A percentile compares a stretch with the other conserved stretches of the same genome.
phyloP scores from a whole-genome alignment of 2,329 filamentous ascomycete genomes.

The Nemania bipapillata region DNA sequence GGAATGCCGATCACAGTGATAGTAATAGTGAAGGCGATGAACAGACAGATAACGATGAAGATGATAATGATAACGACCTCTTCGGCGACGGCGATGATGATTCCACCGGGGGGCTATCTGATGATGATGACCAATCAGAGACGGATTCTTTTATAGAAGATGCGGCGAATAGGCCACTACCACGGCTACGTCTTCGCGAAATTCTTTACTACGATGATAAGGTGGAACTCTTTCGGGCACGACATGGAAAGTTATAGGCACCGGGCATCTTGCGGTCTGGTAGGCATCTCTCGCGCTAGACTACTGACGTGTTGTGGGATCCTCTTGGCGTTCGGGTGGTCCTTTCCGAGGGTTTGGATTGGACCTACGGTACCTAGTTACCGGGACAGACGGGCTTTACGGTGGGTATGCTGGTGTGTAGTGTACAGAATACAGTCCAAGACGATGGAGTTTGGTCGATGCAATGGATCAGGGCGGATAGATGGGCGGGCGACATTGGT shows the following conservation, averaged over 20 bases:
- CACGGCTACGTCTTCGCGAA: conserved; percentile 73
- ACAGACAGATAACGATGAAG: conserved; percentile 57
- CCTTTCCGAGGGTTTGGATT: conserved; percentile 19
- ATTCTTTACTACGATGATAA: conserved; percentile 88
- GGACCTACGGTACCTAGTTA: conserved; percentile 18
- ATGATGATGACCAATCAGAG: conserved; percentile 63
- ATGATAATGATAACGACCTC: conserved; percentile 55
- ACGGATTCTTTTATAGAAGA: conserved; percentile 64
- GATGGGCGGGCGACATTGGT: background rate
- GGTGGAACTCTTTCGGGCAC: conserved; percentile 80
- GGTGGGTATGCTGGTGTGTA: background rate
- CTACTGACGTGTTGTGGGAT: conserved; percentile 34
- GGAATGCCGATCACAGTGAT: conserved; percentile 51
- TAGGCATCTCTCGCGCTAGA: conserved; percentile 28
- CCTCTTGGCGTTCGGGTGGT: conserved; percentile 33
- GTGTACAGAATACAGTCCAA: background rate
- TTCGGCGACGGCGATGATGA: conserved; percentile 57
- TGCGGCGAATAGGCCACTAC: conserved; percentile 54
- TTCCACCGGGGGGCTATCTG: conserved; percentile 58
- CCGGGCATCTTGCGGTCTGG: conserved; percentile 37
- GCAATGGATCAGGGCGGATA: conserved; percentile 1
- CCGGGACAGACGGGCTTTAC: conserved; percentile 16
- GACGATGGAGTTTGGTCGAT: conserved; percentile 1
- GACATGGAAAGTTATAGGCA: conserved; percentile 66
- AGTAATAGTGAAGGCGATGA: conserved; percentile 53